A percentile compares a stretch with the other conserved stretches of the same genome.
phyloP scores from a whole-genome alignment of 2,329 filamentous ascomycete genomes.

The Raffaelea ambrosiae region DNA sequence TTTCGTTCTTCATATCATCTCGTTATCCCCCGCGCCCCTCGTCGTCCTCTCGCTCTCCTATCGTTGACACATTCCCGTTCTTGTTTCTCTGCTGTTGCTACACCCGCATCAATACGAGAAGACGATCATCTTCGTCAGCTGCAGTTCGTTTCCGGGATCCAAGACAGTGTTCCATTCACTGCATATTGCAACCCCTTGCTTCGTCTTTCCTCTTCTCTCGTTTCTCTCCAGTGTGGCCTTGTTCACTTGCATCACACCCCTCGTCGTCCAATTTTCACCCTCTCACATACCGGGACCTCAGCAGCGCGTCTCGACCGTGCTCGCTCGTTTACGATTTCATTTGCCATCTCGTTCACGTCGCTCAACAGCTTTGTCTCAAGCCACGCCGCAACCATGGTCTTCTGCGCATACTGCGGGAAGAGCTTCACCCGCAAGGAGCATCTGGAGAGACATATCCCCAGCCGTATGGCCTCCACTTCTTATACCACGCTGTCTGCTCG shows the following conservation, averaged over 20 bases:
- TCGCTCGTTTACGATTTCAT: not conserved
- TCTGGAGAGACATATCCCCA: slow-evolving; percentile 45
- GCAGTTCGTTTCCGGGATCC: not conserved
- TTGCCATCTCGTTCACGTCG: not conserved
- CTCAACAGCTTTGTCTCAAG: not conserved
- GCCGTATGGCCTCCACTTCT: slow-evolving; percentile 30
- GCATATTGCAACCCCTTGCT: not conserved
- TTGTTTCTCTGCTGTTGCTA: slow-evolving; percentile 8
- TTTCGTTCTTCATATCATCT: not conserved
- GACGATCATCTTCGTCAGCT: not conserved
- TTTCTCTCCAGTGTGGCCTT: not conserved
- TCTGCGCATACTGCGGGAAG: slow-evolving; percentile 46
- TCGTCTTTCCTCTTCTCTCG: not conserved
- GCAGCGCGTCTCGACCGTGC: not conserved
- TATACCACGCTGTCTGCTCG: not conserved
- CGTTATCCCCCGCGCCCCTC: not conserved
- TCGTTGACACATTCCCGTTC: not conserved
- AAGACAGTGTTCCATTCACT: slow-evolving; percentile 5
- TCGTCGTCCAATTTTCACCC: not conserved
- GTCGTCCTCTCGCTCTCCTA: not conserved
- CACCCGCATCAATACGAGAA: not conserved
- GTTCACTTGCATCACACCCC: not conserved
- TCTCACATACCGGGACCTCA: slow-evolving; percentile 1
- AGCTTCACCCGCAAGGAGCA: slow-evolving; percentile 48
- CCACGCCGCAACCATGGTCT: slow-evolving; percentile 27